phyloP scores from a whole-genome alignment of 371 early-diverging fungal species.

The Mortierella sp. region DNA sequence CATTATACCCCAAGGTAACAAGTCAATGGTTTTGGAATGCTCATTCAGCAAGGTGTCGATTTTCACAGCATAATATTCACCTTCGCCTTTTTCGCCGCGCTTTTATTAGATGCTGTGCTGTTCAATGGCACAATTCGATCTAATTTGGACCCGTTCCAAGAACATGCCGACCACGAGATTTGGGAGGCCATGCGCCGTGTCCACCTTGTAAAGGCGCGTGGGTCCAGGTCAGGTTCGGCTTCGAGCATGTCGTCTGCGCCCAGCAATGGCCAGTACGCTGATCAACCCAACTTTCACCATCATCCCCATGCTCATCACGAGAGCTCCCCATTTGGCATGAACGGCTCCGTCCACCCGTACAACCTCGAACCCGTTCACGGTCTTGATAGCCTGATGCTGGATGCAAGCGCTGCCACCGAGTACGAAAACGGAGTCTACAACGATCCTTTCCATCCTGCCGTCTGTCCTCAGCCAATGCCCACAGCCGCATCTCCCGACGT shows the following conservation, averaged over 20 bases:
- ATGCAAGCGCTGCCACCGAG: constrained; percentile 16
- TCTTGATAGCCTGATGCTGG: constrained; percentile 5
- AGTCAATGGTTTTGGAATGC: not conserved
- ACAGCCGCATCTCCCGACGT: not conserved
- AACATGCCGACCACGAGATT: constrained; percentile 71
- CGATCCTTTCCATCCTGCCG: constrained; percentile 37
- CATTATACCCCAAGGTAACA: constrained; percentile 79
- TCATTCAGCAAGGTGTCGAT: not conserved
- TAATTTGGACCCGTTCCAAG: constrained; percentile 77
- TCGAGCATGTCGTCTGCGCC: constrained; percentile 22
- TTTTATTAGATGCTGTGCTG: constrained; percentile 67
- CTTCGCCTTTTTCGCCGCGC: not conserved
- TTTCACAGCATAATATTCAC: not conserved
- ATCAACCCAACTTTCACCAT: constrained; percentile 22
- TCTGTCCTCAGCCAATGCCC: not conserved
- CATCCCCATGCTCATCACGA: constrained; percentile 10
- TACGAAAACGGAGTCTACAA: constrained; percentile 16
- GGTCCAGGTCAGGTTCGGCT: constrained; percentile 33
- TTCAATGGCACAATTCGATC: constrained; percentile 76
- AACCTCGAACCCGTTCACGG: constrained; percentile 19
- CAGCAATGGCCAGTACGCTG: constrained; percentile 17
- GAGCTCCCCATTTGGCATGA: constrained; percentile 14
- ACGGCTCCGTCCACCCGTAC: constrained; percentile 23
- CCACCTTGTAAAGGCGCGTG: constrained; percentile 58
- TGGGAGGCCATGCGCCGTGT: constrained; percentile 75